Percentiles rank a stretch among this genome's conserved stretches.
Evolutionary conservation across 2,329 filamentous ascomycete species (phyloP).

Genomic region (Penicillium decumbens): DNA sequence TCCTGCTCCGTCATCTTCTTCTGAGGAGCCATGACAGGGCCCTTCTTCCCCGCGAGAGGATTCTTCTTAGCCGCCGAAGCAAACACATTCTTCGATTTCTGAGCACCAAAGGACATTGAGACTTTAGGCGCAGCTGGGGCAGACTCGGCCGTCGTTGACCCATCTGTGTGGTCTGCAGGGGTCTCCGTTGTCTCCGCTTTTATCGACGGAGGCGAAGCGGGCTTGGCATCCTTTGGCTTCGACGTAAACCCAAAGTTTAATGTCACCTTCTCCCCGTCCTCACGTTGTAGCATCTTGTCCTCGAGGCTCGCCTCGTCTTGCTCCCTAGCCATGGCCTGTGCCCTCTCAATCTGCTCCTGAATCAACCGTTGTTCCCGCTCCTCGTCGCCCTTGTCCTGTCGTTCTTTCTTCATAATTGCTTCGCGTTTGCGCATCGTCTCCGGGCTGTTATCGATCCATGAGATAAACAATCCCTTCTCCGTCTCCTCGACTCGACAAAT

Average conservation of each 20-base stretch:
- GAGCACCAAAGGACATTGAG: conserved; percentile 60
- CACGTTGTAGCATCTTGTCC: conserved; percentile 47
- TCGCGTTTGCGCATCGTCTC: conserved; percentile 78
- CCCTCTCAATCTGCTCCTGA: conserved; percentile 74
- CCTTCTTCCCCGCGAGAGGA: conserved; percentile 64
- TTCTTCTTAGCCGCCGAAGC: conserved; percentile 61
- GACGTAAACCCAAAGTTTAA: conserved; percentile 56
- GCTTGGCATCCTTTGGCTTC: conserved; percentile 27
- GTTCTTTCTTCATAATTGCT: conserved; percentile 74
- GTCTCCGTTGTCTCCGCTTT: conserved; percentile 23
- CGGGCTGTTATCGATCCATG: conserved; percentile 88
- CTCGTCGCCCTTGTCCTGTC: conserved; percentile 85
- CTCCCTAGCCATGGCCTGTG: conserved; percentile 55
- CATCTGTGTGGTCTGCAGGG: neutral
- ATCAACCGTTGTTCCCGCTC: conserved; percentile 81
- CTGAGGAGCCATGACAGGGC: conserved; percentile 53
- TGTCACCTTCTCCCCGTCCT: conserved; percentile 71
- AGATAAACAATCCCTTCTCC: conserved; percentile 74
- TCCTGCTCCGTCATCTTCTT: conserved; percentile 87
- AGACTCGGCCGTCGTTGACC: conserved; percentile 6
- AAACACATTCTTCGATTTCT: conserved; percentile 63
- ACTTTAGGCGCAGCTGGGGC: conserved; percentile 36
- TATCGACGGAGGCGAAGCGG: conserved; percentile 18
- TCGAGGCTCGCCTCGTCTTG: conserved; percentile 43
- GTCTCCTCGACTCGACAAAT: conserved; percentile 88